phyloP scores from a whole-genome alignment of 202 grass and related monocot genomes.

The Schoenoplectus triqueter region DNA sequence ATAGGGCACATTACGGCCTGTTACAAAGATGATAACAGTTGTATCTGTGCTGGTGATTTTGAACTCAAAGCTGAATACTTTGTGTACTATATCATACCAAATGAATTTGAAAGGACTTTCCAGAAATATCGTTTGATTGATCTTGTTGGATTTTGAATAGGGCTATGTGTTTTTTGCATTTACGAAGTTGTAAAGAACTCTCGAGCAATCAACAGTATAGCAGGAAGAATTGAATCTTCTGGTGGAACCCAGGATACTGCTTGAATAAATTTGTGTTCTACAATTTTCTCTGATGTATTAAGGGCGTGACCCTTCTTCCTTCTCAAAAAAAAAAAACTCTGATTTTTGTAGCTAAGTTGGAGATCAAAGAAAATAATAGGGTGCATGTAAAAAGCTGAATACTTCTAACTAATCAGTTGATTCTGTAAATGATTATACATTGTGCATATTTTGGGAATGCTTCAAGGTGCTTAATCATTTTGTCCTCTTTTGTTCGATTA shows the following conservation, averaged over 20 bases:
- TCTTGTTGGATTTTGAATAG: slow-evolving; percentile 42
- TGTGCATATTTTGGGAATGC: not conserved
- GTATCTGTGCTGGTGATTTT: slow-evolving; percentile 2
- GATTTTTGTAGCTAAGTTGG: not conserved
- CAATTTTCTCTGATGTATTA: too few species aligned
- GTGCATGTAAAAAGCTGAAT: not conserved
- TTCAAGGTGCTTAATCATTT: not conserved
- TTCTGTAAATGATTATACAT: slow-evolving; percentile 22
- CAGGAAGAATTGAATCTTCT: slow-evolving; percentile 55
- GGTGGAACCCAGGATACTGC: slow-evolving; percentile 47
- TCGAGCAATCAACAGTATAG: slow-evolving; percentile 53
- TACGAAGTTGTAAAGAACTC: slow-evolving; percentile 77
- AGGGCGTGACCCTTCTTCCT: too few species aligned
- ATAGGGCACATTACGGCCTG: not conserved
- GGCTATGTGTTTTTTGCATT: slow-evolving; percentile 71
- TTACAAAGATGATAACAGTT: not conserved
- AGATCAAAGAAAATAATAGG: slow-evolving; percentile 1
- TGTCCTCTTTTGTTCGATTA: not conserved
- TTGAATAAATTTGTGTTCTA: slow-evolving; percentile 26
- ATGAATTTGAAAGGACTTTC: not conserved
- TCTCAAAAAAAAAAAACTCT: not conserved
- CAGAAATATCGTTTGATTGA: slow-evolving; percentile 7
- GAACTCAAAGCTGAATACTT: not conserved
- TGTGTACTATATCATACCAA: not conserved
- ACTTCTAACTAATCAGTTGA: slow-evolving; percentile 7